Conservation (phyloP, 176 grass and related monocot genomes). For the Themeda triandra region DNA sequence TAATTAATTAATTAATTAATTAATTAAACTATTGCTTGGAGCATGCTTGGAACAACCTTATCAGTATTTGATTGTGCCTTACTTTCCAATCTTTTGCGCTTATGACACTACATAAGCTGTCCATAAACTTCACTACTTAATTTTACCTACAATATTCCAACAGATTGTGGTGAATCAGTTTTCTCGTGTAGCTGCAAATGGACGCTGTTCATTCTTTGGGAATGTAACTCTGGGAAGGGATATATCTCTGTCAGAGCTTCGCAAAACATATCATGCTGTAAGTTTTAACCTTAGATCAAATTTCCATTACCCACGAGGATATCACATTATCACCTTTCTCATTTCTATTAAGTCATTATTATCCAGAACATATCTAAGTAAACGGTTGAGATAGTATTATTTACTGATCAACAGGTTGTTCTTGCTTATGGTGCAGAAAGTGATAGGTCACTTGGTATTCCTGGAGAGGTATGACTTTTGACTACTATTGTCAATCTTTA, state of each 20-base stretch:
- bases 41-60: neutral
- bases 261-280: slow-evolving; percentile 74
- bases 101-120: neutral
- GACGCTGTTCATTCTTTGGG: slow-evolving; percentile 54
- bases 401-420: slow-evolving; percentile 59
- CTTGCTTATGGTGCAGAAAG: slow-evolving; percentile 98
- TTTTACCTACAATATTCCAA: slow-evolving; percentile 36
- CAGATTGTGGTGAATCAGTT: slow-evolving; percentile 99
- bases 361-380: neutral
- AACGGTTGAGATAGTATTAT: neutral
- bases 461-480: slow-evolving; percentile 63
- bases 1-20: neutral
- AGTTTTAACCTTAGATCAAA: slow-evolving; percentile 20
- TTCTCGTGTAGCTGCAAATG: slow-evolving; percentile 79
- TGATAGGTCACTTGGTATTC: slow-evolving; percentile 77
- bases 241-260: slow-evolving; percentile 66
- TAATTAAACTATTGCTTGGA: neutral
- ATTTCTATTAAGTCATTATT: neutral
- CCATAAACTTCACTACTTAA: neutral
- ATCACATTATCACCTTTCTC: neutral
- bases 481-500: slow-evolving; percentile 7
- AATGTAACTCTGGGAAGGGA: slow-evolving; percentile 78
- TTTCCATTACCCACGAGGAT: neutral
- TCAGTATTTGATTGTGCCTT: neutral
- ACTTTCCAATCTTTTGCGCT: neutral